phyloP scores from a whole-genome alignment of 148 eudicot species.

The Silene uniflora region DNA sequence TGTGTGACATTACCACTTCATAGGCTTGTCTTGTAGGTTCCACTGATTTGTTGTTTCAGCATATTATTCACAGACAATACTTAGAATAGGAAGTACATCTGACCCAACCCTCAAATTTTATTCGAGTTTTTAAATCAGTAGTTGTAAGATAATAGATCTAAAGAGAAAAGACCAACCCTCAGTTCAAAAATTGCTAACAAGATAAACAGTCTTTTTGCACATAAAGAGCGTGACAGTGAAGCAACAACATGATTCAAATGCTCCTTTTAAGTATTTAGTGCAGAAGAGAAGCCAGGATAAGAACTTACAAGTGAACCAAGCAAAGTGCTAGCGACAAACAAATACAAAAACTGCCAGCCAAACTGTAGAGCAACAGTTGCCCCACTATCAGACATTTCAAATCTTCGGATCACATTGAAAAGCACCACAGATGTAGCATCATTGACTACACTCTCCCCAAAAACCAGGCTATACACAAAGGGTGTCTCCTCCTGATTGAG shows the following conservation, averaged over 20 bases:
- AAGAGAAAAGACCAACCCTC: too few relatives aligned
- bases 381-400: slow-evolving; percentile 43
- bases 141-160: too few relatives aligned
- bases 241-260: not conserved
- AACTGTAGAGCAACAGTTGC: slow-evolving; percentile 39
- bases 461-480: slow-evolving; percentile 70
- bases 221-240: too few relatives aligned
- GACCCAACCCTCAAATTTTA: too few relatives aligned
- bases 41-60: too few relatives aligned
- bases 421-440: slow-evolving; percentile 89
- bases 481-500: slow-evolving; percentile 88
- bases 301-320: slow-evolving; percentile 58
- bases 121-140: too few relatives aligned
- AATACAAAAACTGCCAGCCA: slow-evolving; percentile 44
- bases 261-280: not conserved
- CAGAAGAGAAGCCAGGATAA: slow-evolving; percentile 13
- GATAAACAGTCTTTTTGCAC: too few relatives aligned
- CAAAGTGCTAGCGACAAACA: slow-evolving; percentile 63
- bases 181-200: too few relatives aligned
- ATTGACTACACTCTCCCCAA: slow-evolving; percentile 90
- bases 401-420: slow-evolving; percentile 68
- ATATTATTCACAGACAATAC: too few relatives aligned
- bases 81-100: too few relatives aligned
- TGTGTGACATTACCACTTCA: too few relatives aligned
- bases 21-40: too few relatives aligned